Conservation (phyloP, 2,329 filamentous ascomycete species). For the Arthrobotrys iridis region DNA sequence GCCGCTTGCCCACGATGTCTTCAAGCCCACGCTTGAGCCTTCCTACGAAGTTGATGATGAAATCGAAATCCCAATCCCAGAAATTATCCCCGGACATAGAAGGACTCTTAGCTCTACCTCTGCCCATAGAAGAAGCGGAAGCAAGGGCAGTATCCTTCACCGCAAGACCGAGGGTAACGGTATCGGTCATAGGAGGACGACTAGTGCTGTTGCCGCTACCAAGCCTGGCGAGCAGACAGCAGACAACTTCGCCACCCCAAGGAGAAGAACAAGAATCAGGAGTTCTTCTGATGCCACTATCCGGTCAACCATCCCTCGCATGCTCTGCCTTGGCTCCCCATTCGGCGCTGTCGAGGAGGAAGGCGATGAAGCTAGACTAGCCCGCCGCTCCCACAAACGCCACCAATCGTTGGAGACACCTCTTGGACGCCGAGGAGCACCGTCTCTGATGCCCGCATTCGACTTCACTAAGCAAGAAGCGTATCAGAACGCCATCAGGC, state of each 20-base stretch:
- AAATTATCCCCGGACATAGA: slow-evolving; percentile 34
- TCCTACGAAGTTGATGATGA: slow-evolving; percentile 49
- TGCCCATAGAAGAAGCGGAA: slow-evolving; percentile 44
- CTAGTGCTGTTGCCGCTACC: slow-evolving; percentile 29
- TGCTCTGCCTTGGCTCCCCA: slow-evolving; percentile 51
- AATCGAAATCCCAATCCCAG: slow-evolving; percentile 28
- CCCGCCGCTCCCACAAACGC: slow-evolving; percentile 45
- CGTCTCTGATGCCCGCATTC: slow-evolving; percentile 46
- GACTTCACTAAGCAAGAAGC: slow-evolving; percentile 53
- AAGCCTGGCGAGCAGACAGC: slow-evolving; percentile 30
- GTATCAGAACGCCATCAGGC: slow-evolving; percentile 43
- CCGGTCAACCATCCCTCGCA: slow-evolving; percentile 50
- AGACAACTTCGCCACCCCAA: slow-evolving; percentile 41
- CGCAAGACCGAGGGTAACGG: slow-evolving; percentile 49
- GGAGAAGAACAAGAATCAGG: slow-evolving; percentile 40
- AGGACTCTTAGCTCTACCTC: slow-evolving; percentile 38
- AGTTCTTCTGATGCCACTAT: slow-evolving; percentile 52
- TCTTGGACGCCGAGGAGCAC: slow-evolving; percentile 22
- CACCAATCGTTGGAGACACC: slow-evolving; percentile 48
- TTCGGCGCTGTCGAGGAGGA: slow-evolving; percentile 51
- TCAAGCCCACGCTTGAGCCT: slow-evolving; percentile 47
- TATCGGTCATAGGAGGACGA: slow-evolving; percentile 46
- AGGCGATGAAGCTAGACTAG: slow-evolving; percentile 39
- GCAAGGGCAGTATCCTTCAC: slow-evolving; percentile 48
- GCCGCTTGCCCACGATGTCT: slow-evolving; percentile 45